Evolutionary conservation across 225 moss, liverwort and hornwort species (phyloP).

Genomic region (Bryoerythrophyllum caledonicum): DNA sequence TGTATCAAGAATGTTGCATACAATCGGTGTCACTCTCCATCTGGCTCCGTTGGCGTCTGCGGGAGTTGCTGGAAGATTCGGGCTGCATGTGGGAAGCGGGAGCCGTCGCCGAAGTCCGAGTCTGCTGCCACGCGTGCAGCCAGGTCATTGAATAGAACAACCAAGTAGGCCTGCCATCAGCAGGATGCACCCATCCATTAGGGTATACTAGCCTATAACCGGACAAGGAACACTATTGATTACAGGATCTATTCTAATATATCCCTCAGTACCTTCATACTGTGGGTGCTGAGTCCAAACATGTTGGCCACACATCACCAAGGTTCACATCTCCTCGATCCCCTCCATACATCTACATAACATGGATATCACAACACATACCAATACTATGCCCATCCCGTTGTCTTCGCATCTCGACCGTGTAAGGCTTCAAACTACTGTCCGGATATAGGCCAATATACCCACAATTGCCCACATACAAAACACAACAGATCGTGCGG

Average conservation of each 20-base stretch:
- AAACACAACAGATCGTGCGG: conserved; percentile 16
- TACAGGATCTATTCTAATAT: conserved; percentile 34
- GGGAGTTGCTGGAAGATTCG: conserved; percentile 89
- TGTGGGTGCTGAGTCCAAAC: conserved; percentile 22
- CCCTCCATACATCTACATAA: conserved; percentile 13
- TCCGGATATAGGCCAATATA: conserved; percentile 70
- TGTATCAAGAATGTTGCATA: conserved; percentile 47
- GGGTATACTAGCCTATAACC: conserved; percentile 82
- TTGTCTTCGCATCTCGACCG: conserved; percentile 16
- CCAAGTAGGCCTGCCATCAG: conserved; percentile 99
- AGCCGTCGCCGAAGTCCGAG: conserved; percentile 91
- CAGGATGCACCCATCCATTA: conserved; percentile 99
- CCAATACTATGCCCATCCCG: conserved; percentile 19
- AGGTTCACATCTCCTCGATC: conserved; percentile 12
- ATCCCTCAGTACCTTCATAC: conserved; percentile 5
- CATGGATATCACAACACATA: conserved; percentile 23
- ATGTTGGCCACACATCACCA: conserved; percentile 27
- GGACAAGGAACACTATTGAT: conserved; percentile 46
- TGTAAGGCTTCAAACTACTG: conserved; percentile 50
- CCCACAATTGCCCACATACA: conserved; percentile 39
- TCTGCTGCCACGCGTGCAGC: conserved; percentile 99
- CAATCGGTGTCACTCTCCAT: conserved; percentile 79
- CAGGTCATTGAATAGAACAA: conserved; percentile 99
- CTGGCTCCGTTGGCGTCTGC: conserved; percentile 78
- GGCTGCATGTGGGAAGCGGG: conserved; percentile 80